Conservation (phyloP, 805 yeast genomes). For the Candida maesae region DNA sequence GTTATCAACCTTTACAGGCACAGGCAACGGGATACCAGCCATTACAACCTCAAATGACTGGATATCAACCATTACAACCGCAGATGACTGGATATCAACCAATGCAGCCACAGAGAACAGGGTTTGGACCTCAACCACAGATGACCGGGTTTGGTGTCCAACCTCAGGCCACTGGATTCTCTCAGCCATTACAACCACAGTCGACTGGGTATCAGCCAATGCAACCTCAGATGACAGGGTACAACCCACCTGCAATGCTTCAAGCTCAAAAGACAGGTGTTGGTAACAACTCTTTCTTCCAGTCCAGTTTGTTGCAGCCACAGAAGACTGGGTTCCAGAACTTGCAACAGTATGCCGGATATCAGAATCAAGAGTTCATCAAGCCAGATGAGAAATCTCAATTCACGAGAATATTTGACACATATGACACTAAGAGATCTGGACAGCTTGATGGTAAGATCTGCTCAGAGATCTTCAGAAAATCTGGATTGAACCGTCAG, state of each 20-base stretch:
- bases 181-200: constrained; percentile 49
- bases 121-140: constrained; percentile 25
- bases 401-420: constrained; percentile 81
- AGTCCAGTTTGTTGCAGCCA: constrained; percentile 30
- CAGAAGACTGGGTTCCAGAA: constrained; percentile 29
- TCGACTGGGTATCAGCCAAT: constrained; percentile 26
- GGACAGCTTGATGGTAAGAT: constrained; percentile 78
- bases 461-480: constrained; percentile 83
- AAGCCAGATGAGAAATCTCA: constrained; percentile 83
- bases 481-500: constrained; percentile 81
- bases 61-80: constrained; percentile 30
- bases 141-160: too few relatives aligned
- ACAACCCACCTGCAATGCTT: constrained; percentile 33
- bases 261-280: constrained; percentile 66
- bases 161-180: constrained; percentile 31
- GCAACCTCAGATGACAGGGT: constrained; percentile 32
- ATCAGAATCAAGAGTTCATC: constrained; percentile 55
- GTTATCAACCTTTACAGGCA: neutral
- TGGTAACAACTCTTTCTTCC: constrained; percentile 38
- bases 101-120: constrained; percentile 31
- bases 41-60: constrained; percentile 26
- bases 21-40: constrained; percentile 23
- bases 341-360: constrained; percentile 28
- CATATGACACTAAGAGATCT: constrained; percentile 69
- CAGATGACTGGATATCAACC: constrained; percentile 33